These are phyloP conservation scores for Leccinum ochraceum DNA, from an alignment of 768 basidiomycete species.

Conservation along the genomic window DNA sequence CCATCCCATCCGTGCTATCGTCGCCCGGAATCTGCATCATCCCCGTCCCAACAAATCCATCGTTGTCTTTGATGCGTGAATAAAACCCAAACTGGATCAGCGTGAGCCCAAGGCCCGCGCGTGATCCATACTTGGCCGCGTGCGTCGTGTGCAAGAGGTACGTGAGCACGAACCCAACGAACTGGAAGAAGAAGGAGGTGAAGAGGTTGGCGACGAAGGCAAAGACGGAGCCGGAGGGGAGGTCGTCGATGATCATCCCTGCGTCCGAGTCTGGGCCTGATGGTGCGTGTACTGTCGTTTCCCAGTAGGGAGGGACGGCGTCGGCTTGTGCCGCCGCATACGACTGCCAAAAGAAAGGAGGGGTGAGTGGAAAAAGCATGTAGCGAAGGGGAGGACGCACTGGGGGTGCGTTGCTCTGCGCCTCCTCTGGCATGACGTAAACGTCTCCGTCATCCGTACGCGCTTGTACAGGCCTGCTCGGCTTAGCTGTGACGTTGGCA, in stretches of 20 bases:
- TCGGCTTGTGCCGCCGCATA: constrained; percentile 89
- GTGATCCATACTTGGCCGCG: constrained; percentile 90
- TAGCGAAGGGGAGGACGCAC: constrained; percentile 46
- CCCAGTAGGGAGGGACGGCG: constrained; percentile 94
- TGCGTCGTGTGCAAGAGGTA: constrained; percentile 92
- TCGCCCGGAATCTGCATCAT: constrained; percentile 20
- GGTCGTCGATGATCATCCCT: constrained; percentile 87
- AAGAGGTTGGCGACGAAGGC: constrained; percentile 78
- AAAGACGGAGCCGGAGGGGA: constrained; percentile 78
- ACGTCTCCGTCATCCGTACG: constrained; percentile 54
- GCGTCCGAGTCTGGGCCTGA: constrained; percentile 46
- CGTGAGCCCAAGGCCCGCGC: constrained; percentile 93
- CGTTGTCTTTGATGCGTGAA: constrained; percentile 43
- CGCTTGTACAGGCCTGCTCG: constrained; percentile 48
- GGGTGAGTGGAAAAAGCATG: background rate
- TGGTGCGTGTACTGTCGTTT: constrained; percentile 90
- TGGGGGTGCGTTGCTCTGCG: constrained; percentile 82
- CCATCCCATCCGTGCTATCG: constrained; percentile 18
- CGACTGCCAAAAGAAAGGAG: constrained; percentile 45
- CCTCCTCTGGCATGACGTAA: constrained; percentile 74
- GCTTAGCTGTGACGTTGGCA: constrained; percentile 92
- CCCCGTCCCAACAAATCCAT: constrained; percentile 27
- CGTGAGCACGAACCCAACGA: constrained; percentile 89
- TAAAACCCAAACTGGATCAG: constrained; percentile 91
- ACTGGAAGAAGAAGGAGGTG: constrained; percentile 96